Percentiles rank a stretch among this genome's conserved stretches.
Conservation (phyloP, 2,329 filamentous ascomycete species). For the Scytalidium sp. region DNA sequence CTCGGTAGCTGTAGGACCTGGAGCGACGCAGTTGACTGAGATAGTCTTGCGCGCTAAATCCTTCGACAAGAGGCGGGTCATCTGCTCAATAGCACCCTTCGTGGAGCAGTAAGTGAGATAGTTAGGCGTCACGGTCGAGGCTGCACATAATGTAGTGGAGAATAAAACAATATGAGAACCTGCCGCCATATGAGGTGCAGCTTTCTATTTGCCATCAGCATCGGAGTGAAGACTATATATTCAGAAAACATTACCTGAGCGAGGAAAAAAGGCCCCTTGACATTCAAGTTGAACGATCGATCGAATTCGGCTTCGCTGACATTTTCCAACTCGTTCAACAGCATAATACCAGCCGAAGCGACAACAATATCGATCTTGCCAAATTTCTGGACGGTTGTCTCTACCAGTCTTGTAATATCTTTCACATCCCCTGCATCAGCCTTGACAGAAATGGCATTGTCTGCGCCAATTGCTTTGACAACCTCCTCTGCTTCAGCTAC, state of each 20-base stretch:
- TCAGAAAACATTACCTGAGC: slow-evolving; percentile 31
- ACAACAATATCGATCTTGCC: slow-evolving; percentile 58
- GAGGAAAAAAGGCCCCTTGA: slow-evolving; percentile 56
- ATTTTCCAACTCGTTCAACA: slow-evolving; percentile 44
- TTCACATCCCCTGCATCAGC: slow-evolving; percentile 48
- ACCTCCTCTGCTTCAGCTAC: slow-evolving; percentile 43
- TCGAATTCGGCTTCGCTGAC: slow-evolving; percentile 52
- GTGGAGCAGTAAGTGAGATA: slow-evolving; percentile 45
- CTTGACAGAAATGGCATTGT: slow-evolving; percentile 50
- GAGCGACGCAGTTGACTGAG: slow-evolving; percentile 47
- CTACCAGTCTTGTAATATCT: slow-evolving; percentile 47
- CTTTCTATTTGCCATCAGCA: slow-evolving; percentile 43
- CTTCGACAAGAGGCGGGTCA: slow-evolving; percentile 47
- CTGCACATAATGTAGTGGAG: slow-evolving; percentile 38
- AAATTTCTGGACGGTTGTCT: slow-evolving; percentile 44
- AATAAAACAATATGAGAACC: slow-evolving; percentile 51
- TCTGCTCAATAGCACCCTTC: slow-evolving; percentile 54
- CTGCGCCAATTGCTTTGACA: slow-evolving; percentile 43
- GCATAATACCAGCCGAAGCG: slow-evolving; percentile 51
- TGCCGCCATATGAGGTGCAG: slow-evolving; percentile 45
- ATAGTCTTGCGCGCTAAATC: slow-evolving; percentile 46
- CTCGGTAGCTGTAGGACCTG: slow-evolving; percentile 49
- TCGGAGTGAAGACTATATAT: not conserved
- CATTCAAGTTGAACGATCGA: slow-evolving; percentile 46
- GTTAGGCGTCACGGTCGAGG: slow-evolving; percentile 34